A percentile compares a stretch with the other conserved stretches of the same genome.
These are phyloP conservation scores for Fusarium beomiforme DNA, from an alignment of 2,329 filamentous ascomycete genomes.

Conservation along the genomic window DNA sequence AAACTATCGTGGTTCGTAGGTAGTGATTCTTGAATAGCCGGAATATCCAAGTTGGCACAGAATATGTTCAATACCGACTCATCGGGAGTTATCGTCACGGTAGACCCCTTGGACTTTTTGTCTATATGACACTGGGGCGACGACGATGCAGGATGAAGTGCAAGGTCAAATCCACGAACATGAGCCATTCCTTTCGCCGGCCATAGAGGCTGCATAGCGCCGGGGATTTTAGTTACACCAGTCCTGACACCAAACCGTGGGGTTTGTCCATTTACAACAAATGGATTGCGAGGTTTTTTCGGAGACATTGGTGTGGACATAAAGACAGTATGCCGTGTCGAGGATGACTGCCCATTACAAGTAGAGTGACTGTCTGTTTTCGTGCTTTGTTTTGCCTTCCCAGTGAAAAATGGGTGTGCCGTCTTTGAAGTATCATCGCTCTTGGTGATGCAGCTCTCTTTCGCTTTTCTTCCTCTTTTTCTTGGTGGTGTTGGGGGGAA, in stretches of 20 bases:
- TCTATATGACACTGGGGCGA: slow-evolving; percentile 13
- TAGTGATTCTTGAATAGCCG: slow-evolving; percentile 42
- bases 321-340: slow-evolving; percentile 55
- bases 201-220: slow-evolving; percentile 75
- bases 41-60: slow-evolving; percentile 41
- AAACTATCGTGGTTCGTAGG: slow-evolving; percentile 52
- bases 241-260: slow-evolving; percentile 58
- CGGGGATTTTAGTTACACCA: slow-evolving; percentile 68
- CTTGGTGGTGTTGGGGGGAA: slow-evolving; percentile 40
- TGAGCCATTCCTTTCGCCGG: slow-evolving; percentile 73
- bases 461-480: slow-evolving; percentile 43
- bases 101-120: slow-evolving; percentile 63
- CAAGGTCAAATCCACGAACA: slow-evolving; percentile 59
- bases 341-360: slow-evolving; percentile 37
- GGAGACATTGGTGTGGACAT: slow-evolving; percentile 65
- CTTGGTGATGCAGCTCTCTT: slow-evolving; percentile 37
- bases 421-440: slow-evolving; percentile 38
- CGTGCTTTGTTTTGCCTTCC: slow-evolving; percentile 46
- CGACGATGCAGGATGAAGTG: not conserved
- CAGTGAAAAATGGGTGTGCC: slow-evolving; percentile 57
- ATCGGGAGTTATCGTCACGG: slow-evolving; percentile 50
- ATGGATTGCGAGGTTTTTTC: slow-evolving; percentile 50
- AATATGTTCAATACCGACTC: slow-evolving; percentile 57
- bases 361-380: slow-evolving; percentile 27
- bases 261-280: slow-evolving; percentile 45